Conservation (phyloP, 139 green algal species). For the Volvox africanus region DNA sequence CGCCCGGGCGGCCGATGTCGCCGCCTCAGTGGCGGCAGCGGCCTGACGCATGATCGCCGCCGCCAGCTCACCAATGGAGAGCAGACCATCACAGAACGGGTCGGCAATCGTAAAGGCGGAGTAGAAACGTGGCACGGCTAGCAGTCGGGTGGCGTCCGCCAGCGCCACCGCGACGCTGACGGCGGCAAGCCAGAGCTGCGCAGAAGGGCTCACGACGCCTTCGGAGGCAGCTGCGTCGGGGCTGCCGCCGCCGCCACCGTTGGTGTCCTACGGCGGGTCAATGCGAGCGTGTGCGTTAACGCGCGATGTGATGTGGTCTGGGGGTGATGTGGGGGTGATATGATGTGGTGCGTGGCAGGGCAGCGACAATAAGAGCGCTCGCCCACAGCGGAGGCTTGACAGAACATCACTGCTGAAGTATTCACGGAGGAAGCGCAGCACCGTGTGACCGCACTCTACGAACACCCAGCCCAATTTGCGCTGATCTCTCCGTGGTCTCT, state of each 20-base stretch:
- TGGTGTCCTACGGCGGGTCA: background rate
- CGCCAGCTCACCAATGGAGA: constrained; percentile 11
- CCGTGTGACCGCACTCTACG: no score
- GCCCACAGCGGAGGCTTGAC: no score
- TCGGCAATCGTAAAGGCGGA: background rate
- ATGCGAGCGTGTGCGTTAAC: background rate
- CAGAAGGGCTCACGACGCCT: background rate
- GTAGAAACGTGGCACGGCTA: background rate
- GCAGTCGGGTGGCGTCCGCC: constrained; percentile 19
- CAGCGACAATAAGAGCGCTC: no score
- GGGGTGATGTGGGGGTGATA: background rate
- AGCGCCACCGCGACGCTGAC: background rate
- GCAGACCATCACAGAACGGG: constrained; percentile 10
- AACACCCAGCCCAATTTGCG: no score
- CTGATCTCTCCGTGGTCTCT: no score
- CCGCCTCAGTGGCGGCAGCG: background rate
- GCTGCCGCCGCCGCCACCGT: background rate
- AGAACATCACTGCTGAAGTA: no score
- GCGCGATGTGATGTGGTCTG: background rate
- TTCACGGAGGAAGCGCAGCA: no score
- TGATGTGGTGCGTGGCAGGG: background rate
- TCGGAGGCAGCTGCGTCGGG: background rate
- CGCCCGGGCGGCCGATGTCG: background rate
- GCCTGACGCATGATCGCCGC: constrained; percentile 14
- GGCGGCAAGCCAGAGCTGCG: constrained; percentile 13